Conservation (phyloP, 116 monocot genomes). For the Phalaenopsis hybrid region DNA sequence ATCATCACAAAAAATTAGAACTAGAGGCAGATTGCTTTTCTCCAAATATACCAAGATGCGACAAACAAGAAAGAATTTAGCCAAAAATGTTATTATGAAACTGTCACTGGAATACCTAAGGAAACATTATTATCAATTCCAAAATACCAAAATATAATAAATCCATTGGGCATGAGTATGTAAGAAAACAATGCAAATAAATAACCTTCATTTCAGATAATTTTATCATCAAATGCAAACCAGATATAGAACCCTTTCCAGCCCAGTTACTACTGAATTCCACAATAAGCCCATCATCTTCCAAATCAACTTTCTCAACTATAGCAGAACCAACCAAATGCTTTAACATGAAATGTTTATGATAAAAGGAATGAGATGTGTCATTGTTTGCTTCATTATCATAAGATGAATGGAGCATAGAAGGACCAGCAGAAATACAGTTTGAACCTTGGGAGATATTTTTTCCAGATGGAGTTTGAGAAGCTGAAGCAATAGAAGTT, state of each 20-base stretch:
- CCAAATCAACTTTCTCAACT: conserved; percentile 29
- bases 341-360: conserved; percentile 42
- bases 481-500: conserved; percentile 10
- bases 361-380: conserved; percentile 6
- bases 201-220: conserved; percentile 68
- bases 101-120: neutral
- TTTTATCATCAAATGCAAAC: conserved; percentile 52
- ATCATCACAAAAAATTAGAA: neutral
- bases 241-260: conserved; percentile 62
- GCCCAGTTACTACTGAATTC: conserved; percentile 46
- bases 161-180: neutral
- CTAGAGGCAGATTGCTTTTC: neutral
- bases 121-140: neutral
- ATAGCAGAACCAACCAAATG: conserved; percentile 39
- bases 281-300: conserved; percentile 9
- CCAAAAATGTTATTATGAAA: neutral
- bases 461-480: conserved; percentile 11
- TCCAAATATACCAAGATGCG: neutral
- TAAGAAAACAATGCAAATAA: conserved; percentile 3
- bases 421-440: conserved; percentile 4
- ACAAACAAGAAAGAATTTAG: neutral
- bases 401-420: conserved; percentile 11
- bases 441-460: conserved; percentile 7
- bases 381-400: conserved; percentile 16
- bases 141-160: neutral